A percentile compares a stretch with the other conserved stretches of the same genome.
Conservation (phyloP, 2,329 filamentous ascomycete species). For the Aspergillus pseudoterreus region DNA sequence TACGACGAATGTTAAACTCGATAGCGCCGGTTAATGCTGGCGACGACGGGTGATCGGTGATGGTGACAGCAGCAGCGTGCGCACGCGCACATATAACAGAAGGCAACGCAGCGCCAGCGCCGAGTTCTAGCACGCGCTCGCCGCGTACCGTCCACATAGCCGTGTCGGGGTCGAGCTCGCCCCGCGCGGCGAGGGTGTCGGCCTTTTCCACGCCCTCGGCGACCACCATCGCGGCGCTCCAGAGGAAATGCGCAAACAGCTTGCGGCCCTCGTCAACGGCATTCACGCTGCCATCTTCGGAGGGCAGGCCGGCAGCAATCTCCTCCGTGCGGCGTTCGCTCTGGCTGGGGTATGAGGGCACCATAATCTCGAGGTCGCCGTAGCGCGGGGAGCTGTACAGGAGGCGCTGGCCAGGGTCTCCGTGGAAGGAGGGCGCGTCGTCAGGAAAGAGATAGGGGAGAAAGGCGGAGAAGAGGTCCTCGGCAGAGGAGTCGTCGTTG, state of each 20-base stretch:
- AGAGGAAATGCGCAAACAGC: slow-evolving; percentile 58
- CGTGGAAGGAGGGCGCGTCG: slow-evolving; percentile 53
- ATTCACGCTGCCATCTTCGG: slow-evolving; percentile 10
- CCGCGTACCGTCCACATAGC: slow-evolving; percentile 44
- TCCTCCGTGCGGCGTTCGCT: slow-evolving; percentile 19
- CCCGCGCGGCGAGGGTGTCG: slow-evolving; percentile 8
- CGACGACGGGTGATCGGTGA: slow-evolving; percentile 50
- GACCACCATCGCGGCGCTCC: slow-evolving; percentile 51
- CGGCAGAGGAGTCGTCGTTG: slow-evolving; percentile 31
- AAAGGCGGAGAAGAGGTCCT: slow-evolving; percentile 54
- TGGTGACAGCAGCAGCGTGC: slow-evolving; percentile 38
- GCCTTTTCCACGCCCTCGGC: slow-evolving; percentile 40
- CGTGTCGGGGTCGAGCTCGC: slow-evolving; percentile 12
- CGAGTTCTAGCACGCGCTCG: slow-evolving; percentile 55
- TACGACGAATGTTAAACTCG: slow-evolving; percentile 45
- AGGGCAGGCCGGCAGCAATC: slow-evolving; percentile 9
- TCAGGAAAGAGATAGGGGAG: slow-evolving; percentile 55
- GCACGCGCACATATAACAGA: slow-evolving; percentile 37
- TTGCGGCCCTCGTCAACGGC: slow-evolving; percentile 45
- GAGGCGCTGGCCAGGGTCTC: slow-evolving; percentile 49
- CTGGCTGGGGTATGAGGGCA: slow-evolving; percentile 43
- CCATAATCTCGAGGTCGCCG: slow-evolving; percentile 38
- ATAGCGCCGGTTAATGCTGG: slow-evolving; percentile 42
- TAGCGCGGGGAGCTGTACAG: slow-evolving; percentile 46
- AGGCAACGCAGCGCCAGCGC: slow-evolving; percentile 49